phyloP scores from a whole-genome alignment of 1,139 yeast genomes.

The Debaryomyces nepalensis region DNA sequence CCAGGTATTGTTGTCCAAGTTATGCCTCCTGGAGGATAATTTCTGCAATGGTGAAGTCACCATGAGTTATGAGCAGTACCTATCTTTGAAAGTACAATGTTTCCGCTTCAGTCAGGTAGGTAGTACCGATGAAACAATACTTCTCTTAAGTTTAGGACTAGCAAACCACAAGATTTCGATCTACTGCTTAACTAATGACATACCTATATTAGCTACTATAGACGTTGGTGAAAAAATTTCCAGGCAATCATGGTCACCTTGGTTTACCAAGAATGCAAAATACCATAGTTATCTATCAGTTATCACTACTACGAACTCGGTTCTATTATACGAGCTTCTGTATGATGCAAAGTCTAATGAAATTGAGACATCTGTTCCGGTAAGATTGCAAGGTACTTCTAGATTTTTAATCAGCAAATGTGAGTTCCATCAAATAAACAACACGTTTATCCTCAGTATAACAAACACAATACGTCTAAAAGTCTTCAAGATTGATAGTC shows the following conservation, averaged over 20 bases:
- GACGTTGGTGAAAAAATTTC: constrained; percentile 19
- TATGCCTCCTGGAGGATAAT: constrained; percentile 18
- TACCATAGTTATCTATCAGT: constrained; percentile 20
- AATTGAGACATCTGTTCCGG: background rate
- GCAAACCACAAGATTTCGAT: constrained; percentile 26
- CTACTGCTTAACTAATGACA: constrained; percentile 24
- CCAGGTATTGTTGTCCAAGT: constrained; percentile 29
- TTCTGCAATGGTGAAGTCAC: constrained; percentile 18
- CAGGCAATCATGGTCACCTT: constrained; percentile 30
- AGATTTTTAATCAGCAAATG: constrained; percentile 15
- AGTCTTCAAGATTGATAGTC: constrained; percentile 9
- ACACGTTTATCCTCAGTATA: constrained; percentile 12
- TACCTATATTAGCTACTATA: constrained; percentile 13
- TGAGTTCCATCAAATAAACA: constrained; percentile 4
- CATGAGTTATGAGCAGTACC: constrained; percentile 26
- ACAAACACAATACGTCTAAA: constrained; percentile 16
- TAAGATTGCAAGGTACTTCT: constrained; percentile 9
- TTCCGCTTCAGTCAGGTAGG: constrained; percentile 32
- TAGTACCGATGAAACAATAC: constrained; percentile 17
- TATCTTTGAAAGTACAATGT: constrained; percentile 31
- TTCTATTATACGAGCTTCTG: constrained; percentile 17
- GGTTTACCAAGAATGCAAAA: constrained; percentile 18
- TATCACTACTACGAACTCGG: constrained; percentile 25
- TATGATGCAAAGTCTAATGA: constrained; percentile 11
- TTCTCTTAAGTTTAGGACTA: constrained; percentile 22